Evolutionary conservation across 176 grass and related monocot genomes (phyloP).

Genomic region (Miscanthus lutarioriparius): DNA sequence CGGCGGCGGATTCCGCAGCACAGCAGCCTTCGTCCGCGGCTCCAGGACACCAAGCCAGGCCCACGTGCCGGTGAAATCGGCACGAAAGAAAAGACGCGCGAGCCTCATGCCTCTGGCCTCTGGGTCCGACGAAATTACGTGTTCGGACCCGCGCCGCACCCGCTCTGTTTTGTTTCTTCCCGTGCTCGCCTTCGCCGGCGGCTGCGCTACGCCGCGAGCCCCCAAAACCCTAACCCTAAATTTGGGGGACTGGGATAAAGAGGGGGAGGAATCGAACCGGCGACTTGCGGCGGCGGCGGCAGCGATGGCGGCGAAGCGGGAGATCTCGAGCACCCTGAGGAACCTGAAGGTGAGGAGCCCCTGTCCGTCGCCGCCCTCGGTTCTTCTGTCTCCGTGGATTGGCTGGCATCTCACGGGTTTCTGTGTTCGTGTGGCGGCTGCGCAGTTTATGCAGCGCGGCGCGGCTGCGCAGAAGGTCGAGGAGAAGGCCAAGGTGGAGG

Average conservation of each 20-base stretch:
- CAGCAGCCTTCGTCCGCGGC: not conserved
- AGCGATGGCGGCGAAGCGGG: slow-evolving; percentile 74
- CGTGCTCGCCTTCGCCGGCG: not conserved
- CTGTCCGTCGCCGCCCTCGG: not conserved
- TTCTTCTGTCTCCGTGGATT: not conserved
- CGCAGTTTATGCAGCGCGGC: slow-evolving; percentile 91
- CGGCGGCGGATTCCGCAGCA: slow-evolving; percentile 1
- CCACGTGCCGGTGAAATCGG: not conserved
- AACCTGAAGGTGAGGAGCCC: slow-evolving; percentile 62
- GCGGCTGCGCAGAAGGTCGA: slow-evolving; percentile 47
- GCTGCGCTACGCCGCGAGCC: not conserved
- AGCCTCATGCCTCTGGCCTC: not conserved
- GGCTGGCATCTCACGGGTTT: not conserved
- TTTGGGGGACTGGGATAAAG: not conserved
- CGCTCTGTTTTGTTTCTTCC: not conserved
- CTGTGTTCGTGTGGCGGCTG: not conserved
- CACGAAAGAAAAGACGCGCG: too few species aligned
- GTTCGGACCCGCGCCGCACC: not conserved
- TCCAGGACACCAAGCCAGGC: not conserved
- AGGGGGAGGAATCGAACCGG: not conserved
- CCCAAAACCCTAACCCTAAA: slow-evolving; percentile 44
- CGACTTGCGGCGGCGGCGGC: not conserved
- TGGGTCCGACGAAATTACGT: not conserved
- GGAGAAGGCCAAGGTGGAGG: slow-evolving; percentile 50
- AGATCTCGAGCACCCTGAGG: slow-evolving; percentile 85